Base-by-base conservation (phyloP, 495 filamentous ascomycete species). In the Xylaria palmicola region DNA sequence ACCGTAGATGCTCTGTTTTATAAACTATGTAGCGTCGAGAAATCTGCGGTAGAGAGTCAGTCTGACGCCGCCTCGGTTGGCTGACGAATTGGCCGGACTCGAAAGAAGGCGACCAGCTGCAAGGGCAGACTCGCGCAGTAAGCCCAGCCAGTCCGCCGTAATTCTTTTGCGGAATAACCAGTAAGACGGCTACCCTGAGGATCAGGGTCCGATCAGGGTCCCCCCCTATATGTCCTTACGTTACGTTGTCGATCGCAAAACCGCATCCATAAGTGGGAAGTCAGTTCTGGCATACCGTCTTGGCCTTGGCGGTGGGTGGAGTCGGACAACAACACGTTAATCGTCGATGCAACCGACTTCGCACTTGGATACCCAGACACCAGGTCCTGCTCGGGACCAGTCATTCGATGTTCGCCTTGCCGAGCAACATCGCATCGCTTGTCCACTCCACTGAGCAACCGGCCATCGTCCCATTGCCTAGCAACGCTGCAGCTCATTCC, bases 181-280 rank as follows among this genome's bases (percentile, higher is more conserved):
- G n/a, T n/a, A n/a, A n/a, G n/a, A n/a, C n/a, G n/a, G n/a, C n/a
- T n/a, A n/a, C n/a, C n/a, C n/a, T 40, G 53, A 43, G 34, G 53
- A 56, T 56, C 53, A 44, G 53, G 52, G 52, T 43, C 22, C 19
- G 1, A 41, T 55, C 52, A 55, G 52, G 52, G 52, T 55, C 50
- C 50, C 34, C 39, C 34, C 53, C 53, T n/a, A 15, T 27, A 34
- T 27, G 53, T 15, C n/a, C 27, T 44, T 43, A 8, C 24, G 32
- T 36, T 34, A n/a, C n/a, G n/a, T 56, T 44, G 37, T 44, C 22
- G 39, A 44, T 56, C 53, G 26, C 39, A 7, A 20, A 44, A 41
- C 41, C 5, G 20, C 32, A 54, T 54, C 36, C 34, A 5, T 17
- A 29, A 10, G 15, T 37, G 30, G 29, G 22, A 36, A 37, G 49